Conservation (phyloP, 345 rosid genomes). For the Pistacia vera region DNA sequence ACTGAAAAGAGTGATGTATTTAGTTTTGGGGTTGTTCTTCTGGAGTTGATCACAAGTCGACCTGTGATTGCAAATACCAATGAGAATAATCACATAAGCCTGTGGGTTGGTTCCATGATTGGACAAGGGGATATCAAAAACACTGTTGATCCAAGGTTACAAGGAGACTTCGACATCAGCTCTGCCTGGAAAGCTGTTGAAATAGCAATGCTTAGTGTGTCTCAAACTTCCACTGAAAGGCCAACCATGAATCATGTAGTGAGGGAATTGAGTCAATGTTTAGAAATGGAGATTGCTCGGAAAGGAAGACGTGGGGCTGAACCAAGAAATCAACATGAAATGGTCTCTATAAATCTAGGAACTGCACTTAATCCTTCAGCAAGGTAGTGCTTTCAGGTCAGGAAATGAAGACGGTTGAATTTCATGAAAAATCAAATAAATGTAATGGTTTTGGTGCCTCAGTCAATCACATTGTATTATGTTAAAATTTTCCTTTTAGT, state of each 20-base stretch:
- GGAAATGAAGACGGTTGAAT: slow-evolving; percentile 23
- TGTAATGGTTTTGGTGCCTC: no score
- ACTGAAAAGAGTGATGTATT: background rate
- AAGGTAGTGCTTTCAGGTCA: background rate
- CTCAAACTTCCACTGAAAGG: background rate
- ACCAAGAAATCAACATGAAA: background rate
- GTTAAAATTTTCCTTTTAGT: no score
- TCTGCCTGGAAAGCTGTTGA: background rate
- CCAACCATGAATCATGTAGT: background rate
- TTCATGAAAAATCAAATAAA: no score
- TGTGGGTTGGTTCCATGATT: background rate
- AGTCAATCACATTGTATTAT: no score
- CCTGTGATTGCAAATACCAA: background rate
- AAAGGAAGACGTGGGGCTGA: background rate
- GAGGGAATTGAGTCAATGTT: background rate
- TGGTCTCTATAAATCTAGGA: background rate
- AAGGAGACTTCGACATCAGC: background rate
- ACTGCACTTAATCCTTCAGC: background rate
- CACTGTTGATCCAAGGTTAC: background rate
- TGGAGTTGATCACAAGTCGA: background rate
- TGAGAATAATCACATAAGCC: background rate
- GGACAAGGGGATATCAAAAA: background rate
- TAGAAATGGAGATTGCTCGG: background rate
- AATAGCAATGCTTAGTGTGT: background rate
- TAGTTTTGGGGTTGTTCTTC: background rate